Base-by-base conservation (phyloP, 805 yeast species). In the Trichomonascus vanleenenianus region DNA sequence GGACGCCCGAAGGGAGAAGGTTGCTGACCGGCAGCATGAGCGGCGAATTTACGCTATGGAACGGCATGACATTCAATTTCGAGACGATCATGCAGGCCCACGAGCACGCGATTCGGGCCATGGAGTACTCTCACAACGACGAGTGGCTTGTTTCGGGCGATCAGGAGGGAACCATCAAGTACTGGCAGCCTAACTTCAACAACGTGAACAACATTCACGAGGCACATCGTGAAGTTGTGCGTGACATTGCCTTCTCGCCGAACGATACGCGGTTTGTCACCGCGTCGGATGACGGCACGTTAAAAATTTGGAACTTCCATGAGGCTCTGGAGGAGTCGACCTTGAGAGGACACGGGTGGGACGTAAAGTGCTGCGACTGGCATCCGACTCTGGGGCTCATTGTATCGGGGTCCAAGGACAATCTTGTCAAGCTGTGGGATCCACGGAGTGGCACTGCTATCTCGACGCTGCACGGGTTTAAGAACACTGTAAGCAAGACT, bases 21-120 rank as follows among this genome's bases (percentile, higher is more conserved):
- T 69, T 93, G 42, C 71, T 93, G 22, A 95, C 94, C 4, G 95
- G 95, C 0, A 79, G 91, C 25, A 87, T 85, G 66, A 78, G 86
- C 46, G 99, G 99, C 36, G 99, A 93, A 62, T 89, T 93, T 65
- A 89, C 97, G 10, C 70, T 93, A 39, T 93, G 97, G 97, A 88
- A 89, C 62, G 97, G 97, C 9, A 77, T 85, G 72, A 83, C 95
- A 8, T 93, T 91, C 66, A 87, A 86, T 60, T 88, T 93, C 61
- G 99, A 93, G 62, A 86, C 96, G 45, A 88, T 93, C 52, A 93
- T 89, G 94, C 98, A 93, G 69, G 97, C 97, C 1, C 99, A 93
- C 65, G 99, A 93, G 62, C 73, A 83, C 49, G 88, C 96, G 0
- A 83, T 93, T 32, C 74, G 88, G 30, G 72, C 91, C 1, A 68